Conservation (phyloP, 2,329 filamentous ascomycete species). For the Cladosporium sp. region DNA sequence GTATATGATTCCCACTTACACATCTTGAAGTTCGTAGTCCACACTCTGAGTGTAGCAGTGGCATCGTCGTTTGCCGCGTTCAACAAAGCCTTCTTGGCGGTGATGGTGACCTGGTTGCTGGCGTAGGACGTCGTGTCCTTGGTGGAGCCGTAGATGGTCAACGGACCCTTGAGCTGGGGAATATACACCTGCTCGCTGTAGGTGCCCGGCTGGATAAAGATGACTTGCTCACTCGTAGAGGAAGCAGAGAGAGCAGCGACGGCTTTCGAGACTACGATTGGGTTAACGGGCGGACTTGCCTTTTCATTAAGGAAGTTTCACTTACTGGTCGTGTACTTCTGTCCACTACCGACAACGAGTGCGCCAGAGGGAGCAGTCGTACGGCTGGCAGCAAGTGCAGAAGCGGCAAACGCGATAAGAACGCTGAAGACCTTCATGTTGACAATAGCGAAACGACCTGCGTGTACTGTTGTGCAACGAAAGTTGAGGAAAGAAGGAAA, state of each 20-base stretch:
- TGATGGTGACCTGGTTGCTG: slow-evolving; percentile 59
- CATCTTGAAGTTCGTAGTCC: slow-evolving; percentile 46
- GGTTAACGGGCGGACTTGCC: neutral
- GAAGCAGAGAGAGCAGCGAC: slow-evolving; percentile 58
- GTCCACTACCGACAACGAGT: slow-evolving; percentile 47
- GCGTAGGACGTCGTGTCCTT: slow-evolving; percentile 52
- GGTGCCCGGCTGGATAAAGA: slow-evolving; percentile 63
- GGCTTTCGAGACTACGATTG: slow-evolving; percentile 47
- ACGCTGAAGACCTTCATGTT: neutral
- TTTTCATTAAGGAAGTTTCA: slow-evolving; percentile 30
- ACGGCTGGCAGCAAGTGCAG: slow-evolving; percentile 34
- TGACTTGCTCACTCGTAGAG: slow-evolving; percentile 45
- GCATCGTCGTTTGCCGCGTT: slow-evolving; percentile 52
- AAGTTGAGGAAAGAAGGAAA: neutral
- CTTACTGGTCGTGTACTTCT: slow-evolving; percentile 44
- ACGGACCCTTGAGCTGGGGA: slow-evolving; percentile 36
- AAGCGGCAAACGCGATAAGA: neutral
- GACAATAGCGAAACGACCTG: neutral
- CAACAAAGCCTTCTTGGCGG: slow-evolving; percentile 45
- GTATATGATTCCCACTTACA: slow-evolving; percentile 40
- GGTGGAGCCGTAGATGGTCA: slow-evolving; percentile 63
- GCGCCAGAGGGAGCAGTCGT: slow-evolving; percentile 54
- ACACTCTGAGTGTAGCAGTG: slow-evolving; percentile 40
- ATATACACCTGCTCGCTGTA: slow-evolving; percentile 60
- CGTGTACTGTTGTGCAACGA: neutral